phyloP scores from a whole-genome alignment of 495 filamentous ascomycete genomes.

The Xylaria palmicola region DNA sequence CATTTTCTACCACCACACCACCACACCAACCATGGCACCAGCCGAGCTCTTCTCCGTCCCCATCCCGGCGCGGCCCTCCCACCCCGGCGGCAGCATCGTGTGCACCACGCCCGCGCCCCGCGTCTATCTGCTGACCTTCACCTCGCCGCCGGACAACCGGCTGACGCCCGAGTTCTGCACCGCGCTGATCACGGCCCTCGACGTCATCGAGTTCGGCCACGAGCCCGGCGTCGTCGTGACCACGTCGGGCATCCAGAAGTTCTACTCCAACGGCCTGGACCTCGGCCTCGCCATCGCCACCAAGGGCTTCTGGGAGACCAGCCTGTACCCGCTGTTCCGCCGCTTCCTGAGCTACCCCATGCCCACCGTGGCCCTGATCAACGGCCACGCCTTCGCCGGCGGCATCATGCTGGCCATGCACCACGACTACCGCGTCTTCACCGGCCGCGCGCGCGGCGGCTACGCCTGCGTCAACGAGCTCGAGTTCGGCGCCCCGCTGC shows the following conservation, averaged over 20 bases:
- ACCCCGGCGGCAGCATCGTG: slow-evolving; percentile 30
- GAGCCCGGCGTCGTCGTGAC: slow-evolving; percentile 71
- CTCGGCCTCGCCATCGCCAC: slow-evolving; percentile 53
- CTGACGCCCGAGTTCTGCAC: slow-evolving; percentile 64
- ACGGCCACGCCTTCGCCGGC: slow-evolving; percentile 80
- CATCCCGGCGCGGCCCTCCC: slow-evolving; percentile 28
- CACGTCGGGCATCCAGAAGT: slow-evolving; percentile 70
- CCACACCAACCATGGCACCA: slow-evolving; percentile 11
- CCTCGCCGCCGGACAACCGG: slow-evolving; percentile 71
- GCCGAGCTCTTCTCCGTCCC: slow-evolving; percentile 44
- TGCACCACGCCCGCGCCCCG: slow-evolving; percentile 56
- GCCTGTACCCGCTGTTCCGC: slow-evolving; percentile 58
- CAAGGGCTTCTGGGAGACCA: slow-evolving; percentile 53
- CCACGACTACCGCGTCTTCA: slow-evolving; percentile 79
- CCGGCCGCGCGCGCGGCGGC: slow-evolving; percentile 60
- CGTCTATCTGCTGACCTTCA: slow-evolving; percentile 74
- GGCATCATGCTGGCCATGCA: slow-evolving; percentile 81
- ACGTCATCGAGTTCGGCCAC: slow-evolving; percentile 64
- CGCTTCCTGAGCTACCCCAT: slow-evolving; percentile 72
- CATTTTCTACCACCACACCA: no score
- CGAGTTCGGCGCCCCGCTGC: slow-evolving; percentile 70
- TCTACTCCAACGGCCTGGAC: slow-evolving; percentile 81
- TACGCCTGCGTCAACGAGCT: slow-evolving; percentile 78
- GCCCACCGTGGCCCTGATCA: slow-evolving; percentile 76
- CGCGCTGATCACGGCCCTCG: slow-evolving; percentile 65